Evolutionary conservation across 2,329 filamentous ascomycete species (phyloP).

Genomic region (Metarhizium rileyi): DNA sequence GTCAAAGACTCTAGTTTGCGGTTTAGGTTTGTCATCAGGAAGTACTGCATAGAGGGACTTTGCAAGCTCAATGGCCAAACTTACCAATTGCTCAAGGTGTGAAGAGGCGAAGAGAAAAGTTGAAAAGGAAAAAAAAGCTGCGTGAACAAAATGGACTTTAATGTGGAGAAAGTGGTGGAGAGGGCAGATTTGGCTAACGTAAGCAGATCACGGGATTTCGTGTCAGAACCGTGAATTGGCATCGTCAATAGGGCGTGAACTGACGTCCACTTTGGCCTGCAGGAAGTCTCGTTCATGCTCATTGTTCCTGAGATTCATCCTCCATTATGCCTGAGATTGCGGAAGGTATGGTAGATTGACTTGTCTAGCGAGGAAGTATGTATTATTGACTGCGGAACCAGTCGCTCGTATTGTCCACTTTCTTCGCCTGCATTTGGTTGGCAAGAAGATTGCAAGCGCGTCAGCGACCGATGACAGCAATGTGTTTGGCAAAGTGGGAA

Average conservation of each 20-base stretch:
- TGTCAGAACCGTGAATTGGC: conserved; percentile 15
- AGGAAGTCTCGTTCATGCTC: no score
- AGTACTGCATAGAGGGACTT: conserved; percentile 13
- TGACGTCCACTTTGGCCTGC: neutral
- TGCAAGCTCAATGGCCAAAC: conserved; percentile 5
- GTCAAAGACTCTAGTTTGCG: conserved; percentile 99
- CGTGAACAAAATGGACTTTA: conserved; percentile 16
- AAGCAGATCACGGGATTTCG: conserved; percentile 23
- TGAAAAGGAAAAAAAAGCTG: conserved; percentile 15
- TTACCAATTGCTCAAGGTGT: conserved; percentile 9
- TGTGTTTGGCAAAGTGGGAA: conserved; percentile 86
- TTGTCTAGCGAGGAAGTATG: neutral
- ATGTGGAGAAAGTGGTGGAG: conserved; percentile 12
- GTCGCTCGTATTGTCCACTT: conserved; percentile 82
- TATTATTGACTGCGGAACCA: conserved; percentile 17
- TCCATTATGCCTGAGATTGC: conserved; percentile 52
- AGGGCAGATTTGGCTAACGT: conserved; percentile 8
- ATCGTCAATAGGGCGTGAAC: neutral
- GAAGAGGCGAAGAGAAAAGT: conserved; percentile 7
- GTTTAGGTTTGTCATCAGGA: conserved; percentile 76
- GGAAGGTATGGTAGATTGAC: conserved; percentile 33
- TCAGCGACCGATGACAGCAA: conserved; percentile 69
- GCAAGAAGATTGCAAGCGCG: conserved; percentile 64
- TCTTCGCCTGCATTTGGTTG: conserved; percentile 72
- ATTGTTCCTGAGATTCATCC: neutral